Conservation (phyloP, 1,284 basidiomycete species). For the Vanrija sp. region DNA sequence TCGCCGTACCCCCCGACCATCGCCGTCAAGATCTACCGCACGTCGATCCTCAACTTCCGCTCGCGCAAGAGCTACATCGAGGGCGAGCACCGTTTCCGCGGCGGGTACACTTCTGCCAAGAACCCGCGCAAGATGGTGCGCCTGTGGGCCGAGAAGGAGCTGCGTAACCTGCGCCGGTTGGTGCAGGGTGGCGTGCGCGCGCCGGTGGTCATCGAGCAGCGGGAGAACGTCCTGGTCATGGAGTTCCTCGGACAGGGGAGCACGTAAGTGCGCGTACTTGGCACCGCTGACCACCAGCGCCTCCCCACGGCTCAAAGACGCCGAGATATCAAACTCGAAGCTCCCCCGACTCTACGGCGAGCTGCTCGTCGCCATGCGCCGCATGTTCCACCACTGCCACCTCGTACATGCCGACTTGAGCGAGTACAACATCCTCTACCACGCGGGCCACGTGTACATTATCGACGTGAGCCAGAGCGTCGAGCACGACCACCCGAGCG, state of each 20-base stretch:
- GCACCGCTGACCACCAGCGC: conserved; percentile 56
- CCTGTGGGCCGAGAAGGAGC: conserved; percentile 98
- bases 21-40: conserved; percentile 97
- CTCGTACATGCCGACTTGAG: conserved; percentile 97
- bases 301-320: conserved; percentile 86
- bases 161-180: conserved; percentile 88
- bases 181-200: conserved; percentile 75
- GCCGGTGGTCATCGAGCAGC: conserved; percentile 84
- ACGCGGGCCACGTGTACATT: conserved; percentile 70
- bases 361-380: conserved; percentile 72
- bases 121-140: conserved; percentile 99
- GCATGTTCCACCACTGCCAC: conserved; percentile 83
- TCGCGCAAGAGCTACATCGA: conserved; percentile 92
- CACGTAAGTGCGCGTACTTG: conserved; percentile 19
- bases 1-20: conserved; percentile 61
- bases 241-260: conserved; percentile 77
- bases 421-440: conserved; percentile 92
- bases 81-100: conserved; percentile 83
- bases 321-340: conserved; percentile 52
- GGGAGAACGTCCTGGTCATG: conserved; percentile 98
- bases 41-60: conserved; percentile 95
- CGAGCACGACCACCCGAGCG: conserved; percentile 94
- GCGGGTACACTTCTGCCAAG: conserved; percentile 76
- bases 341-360: conserved; percentile 69
- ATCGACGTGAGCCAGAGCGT: conserved; percentile 99